Conservation (phyloP, 768 basidiomycete species). For the Kwoniella heveanensis region DNA sequence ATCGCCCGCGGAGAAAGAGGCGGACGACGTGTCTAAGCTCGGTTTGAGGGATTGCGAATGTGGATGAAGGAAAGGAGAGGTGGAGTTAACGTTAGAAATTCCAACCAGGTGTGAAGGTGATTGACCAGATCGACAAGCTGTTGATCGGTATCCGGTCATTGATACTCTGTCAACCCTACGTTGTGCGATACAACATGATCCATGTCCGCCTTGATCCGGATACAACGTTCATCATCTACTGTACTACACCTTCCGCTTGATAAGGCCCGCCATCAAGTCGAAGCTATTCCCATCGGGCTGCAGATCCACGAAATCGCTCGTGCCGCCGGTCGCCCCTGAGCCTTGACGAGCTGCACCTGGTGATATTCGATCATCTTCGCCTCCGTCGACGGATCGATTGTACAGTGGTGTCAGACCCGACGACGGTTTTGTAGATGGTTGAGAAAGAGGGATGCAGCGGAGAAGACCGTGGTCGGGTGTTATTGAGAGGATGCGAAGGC, state of each 20-base stretch:
- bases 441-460: conserved; percentile 63
- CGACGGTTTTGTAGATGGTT: background rate
- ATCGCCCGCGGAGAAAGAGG: conserved; percentile 25
- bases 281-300: conserved; percentile 98
- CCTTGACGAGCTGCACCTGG: conserved; percentile 28
- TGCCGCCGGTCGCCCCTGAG: conserved; percentile 32
- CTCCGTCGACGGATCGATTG: conserved; percentile 32
- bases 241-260: conserved; percentile 60
- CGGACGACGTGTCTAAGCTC: conserved; percentile 43
- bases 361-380: conserved; percentile 38
- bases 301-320: conserved; percentile 71
- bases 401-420: conserved; percentile 47
- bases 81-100: too few relatives aligned
- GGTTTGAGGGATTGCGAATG: conserved; percentile 7
- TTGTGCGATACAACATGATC: conserved; percentile 5
- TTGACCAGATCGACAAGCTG: too few relatives aligned
- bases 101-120: too few relatives aligned
- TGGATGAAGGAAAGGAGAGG: background rate
- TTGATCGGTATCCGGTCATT: too few relatives aligned
- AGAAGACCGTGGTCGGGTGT: conserved; percentile 85
- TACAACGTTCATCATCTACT: conserved; percentile 7
- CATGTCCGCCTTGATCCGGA: background rate
- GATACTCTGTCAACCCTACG: background rate
- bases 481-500: conserved; percentile 79
- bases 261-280: conserved; percentile 87